Base-by-base conservation (phyloP, 78 protist genomes). In the Dictyostelium capitatum region DNA sequence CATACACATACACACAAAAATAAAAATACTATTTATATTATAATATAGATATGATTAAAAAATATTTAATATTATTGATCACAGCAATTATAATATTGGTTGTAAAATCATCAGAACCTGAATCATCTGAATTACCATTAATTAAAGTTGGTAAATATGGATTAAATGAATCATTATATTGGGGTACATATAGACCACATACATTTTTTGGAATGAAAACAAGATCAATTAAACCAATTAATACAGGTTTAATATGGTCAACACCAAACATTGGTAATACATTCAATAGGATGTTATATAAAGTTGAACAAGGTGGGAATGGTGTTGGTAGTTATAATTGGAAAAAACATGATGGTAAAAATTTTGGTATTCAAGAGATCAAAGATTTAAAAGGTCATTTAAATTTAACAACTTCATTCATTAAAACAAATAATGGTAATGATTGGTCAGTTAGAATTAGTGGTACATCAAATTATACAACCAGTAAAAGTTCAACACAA, bases 101-200 rank as follows among this genome's bases (percentile, higher is more conserved):
- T 37, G 43, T 37, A 3, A 37, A 37, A 37, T 37, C 43, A 59
- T 10, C 7, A 14, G 28, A 20, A 14, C 6, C n/a, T n/a, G 30
- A n/a, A 59, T n/a, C 30, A n/a, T 51, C 8, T 1, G 12, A 2
- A 46, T 75, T 75, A 48, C 28, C 17, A 50, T 17, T 48, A 50
- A 78, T 78, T 32, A 48, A 47, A 5, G 41, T 59, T 20, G 92
- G 92, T 6, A 77, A 43, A 64, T 46, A 87, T 77, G 67, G 56
- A 28, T 67, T 83, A 37, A 91, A 91, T 73, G 70, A 82, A 37
- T 81, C 89, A 41, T 64, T 91, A 47, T 82, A 70, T 28, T 93
- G 94, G 92, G 96, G 96, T 6, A 93, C 89, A 5, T 93, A 93
- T 53, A 83, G 62, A 67, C 96, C 96, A 32, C 89, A 93, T 59